Evolutionary conservation across 2,329 filamentous ascomycete genomes (phyloP).

Genomic region (Talaromyces sp.): DNA sequence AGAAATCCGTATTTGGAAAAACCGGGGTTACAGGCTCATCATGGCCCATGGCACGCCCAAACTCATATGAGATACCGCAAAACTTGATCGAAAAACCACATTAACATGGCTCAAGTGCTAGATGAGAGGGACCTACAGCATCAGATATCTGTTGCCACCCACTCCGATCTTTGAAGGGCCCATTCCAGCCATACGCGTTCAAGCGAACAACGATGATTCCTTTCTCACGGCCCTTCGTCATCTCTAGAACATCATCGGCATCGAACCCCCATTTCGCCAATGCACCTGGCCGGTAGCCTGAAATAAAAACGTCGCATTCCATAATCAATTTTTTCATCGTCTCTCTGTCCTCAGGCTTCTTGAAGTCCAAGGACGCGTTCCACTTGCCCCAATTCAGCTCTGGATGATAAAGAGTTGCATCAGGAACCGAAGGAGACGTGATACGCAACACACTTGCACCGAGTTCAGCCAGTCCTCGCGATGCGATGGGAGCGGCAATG

Average conservation of each 20-base stretch:
- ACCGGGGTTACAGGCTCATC: constrained; percentile 45
- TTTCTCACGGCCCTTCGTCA: constrained; percentile 2
- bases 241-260: constrained; percentile 7
- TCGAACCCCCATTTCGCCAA: constrained; percentile 9
- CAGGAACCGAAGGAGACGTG: constrained; percentile 4
- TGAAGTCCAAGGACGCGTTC: constrained; percentile 5
- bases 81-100: not conserved
- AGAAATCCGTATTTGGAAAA: constrained; percentile 46
- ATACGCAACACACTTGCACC: constrained; percentile 35
- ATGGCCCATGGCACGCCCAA: constrained; percentile 47
- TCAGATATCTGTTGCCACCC: constrained; percentile 13
- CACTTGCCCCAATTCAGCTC: constrained; percentile 13
- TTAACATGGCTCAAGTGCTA: not conserved
- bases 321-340: not conserved
- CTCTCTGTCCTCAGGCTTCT: constrained; percentile 2
- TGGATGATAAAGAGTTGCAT: constrained; percentile 8
- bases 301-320: constrained; percentile 7
- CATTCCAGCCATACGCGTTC: constrained; percentile 8
- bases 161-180: not conserved
- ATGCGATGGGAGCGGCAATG: constrained; percentile 48
- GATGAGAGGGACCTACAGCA: not conserved
- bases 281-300: constrained; percentile 2
- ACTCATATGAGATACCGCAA: constrained; percentile 45
- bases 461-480: constrained; percentile 42
- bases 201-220: constrained; percentile 6